These are phyloP conservation scores for Tolypocladium endophyticum DNA, from an alignment of 2,329 filamentous ascomycete species.

Conservation along the genomic window DNA sequence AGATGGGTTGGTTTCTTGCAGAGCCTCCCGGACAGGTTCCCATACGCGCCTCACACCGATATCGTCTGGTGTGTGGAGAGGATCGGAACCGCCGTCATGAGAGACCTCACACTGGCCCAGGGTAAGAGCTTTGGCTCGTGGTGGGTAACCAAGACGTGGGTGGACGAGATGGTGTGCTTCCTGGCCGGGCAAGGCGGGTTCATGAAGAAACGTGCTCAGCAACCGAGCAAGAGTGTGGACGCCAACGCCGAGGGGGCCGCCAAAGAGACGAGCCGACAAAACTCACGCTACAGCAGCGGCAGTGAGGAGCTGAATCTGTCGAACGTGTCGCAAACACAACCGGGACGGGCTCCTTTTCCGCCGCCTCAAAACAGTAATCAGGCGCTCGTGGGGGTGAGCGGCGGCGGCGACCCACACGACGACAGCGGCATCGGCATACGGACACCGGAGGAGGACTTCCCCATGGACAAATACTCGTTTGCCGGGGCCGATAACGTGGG, in stretches of 20 bases:
- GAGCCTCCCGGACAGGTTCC: conserved; percentile 59
- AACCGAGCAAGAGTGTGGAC: conserved; percentile 13
- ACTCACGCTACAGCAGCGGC: conserved; percentile 30
- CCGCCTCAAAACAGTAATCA: conserved; percentile 31
- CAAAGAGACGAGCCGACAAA: conserved; percentile 23
- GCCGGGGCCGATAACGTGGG: conserved; percentile 22
- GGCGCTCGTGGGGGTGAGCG: conserved; percentile 17
- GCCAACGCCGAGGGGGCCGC: conserved; percentile 22
- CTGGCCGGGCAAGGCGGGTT: conserved; percentile 86
- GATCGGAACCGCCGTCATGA: conserved; percentile 65
- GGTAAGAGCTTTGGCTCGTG: conserved; percentile 79
- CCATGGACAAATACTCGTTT: conserved; percentile 48
- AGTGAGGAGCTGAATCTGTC: conserved; percentile 35
- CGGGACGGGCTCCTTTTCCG: conserved; percentile 38
- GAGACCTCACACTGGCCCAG: conserved; percentile 69
- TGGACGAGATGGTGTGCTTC: conserved; percentile 90
- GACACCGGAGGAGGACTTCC: conserved; percentile 55
- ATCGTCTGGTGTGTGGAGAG: conserved; percentile 69
- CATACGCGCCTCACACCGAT: conserved; percentile 60
- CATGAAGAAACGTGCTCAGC: conserved; percentile 46
- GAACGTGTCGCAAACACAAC: conserved; percentile 36
- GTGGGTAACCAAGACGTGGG: conserved; percentile 93
- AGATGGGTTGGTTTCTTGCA: conserved; percentile 66
- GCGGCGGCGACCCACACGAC: conserved; percentile 45
- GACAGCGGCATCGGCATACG: conserved; percentile 68